Evolutionary conservation across 169 alveolate genomes (phyloP).

Genomic region (Fabrea salina): DNA sequence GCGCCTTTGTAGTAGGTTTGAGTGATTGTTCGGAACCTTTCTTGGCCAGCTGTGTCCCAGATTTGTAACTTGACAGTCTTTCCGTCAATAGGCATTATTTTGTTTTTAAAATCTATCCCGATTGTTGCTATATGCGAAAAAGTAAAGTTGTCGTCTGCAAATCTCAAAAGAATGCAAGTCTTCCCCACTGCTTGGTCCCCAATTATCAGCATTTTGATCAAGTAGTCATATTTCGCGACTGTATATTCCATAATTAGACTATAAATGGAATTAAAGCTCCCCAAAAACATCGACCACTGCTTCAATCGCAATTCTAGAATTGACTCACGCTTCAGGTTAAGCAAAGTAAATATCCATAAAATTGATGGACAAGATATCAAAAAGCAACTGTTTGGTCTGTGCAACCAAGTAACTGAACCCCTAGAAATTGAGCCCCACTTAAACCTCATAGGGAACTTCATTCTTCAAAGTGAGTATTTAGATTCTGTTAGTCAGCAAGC

Average conservation of each 20-base stretch:
- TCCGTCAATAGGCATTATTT: constrained; percentile 89
- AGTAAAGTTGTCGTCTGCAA: constrained; percentile 86
- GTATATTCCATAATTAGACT: neutral
- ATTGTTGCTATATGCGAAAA: constrained; percentile 91
- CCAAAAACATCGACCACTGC: too few species aligned
- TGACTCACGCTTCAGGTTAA: too few species aligned
- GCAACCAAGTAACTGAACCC: too few species aligned
- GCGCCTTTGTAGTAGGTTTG: constrained; percentile 96
- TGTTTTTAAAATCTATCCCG: constrained; percentile 91
- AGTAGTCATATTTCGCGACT: neutral
- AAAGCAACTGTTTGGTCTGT: too few species aligned
- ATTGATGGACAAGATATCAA: too few species aligned
- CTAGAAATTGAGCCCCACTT: too few species aligned
- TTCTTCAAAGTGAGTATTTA: too few species aligned
- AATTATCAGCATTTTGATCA: constrained; percentile 93
- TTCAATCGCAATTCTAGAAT: too few species aligned
- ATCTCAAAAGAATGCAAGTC: constrained; percentile 94
- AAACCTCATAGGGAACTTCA: too few species aligned
- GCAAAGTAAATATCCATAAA: too few species aligned
- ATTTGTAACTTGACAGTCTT: constrained; percentile 91
- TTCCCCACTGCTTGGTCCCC: constrained; percentile 99
- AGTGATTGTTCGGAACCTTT: constrained; percentile 93
- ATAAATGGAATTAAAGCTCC: too few species aligned
- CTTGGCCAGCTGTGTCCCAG: constrained; percentile 40
- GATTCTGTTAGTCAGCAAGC: too few species aligned